These are phyloP conservation scores for Trichoderma atroviride DNA, from an alignment of 2,329 filamentous ascomycete species.

Conservation along the genomic window DNA sequence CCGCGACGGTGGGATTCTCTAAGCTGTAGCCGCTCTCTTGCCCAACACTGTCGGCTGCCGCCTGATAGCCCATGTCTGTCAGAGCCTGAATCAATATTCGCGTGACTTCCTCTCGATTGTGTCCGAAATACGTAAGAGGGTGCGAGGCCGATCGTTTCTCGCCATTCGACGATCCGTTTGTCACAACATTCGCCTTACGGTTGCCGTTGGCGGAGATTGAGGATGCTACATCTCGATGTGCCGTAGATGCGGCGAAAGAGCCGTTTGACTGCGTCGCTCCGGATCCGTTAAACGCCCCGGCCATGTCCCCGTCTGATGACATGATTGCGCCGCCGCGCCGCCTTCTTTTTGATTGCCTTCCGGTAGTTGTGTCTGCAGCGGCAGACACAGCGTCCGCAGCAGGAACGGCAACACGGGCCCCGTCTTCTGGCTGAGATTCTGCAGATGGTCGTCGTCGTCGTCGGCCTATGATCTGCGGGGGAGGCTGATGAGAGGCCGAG, in stretches of 20 bases:
- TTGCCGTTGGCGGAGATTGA: constrained; percentile 47
- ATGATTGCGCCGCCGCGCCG: constrained; percentile 61
- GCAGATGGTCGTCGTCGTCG: constrained; percentile 56
- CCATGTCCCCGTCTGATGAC: constrained; percentile 60
- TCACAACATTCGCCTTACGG: constrained; percentile 47
- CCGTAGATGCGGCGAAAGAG: constrained; percentile 39
- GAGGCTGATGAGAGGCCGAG: constrained; percentile 34
- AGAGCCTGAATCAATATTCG: constrained; percentile 90
- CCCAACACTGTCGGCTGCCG: constrained; percentile 73
- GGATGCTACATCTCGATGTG: constrained; percentile 32
- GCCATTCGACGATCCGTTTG: constrained; percentile 57
- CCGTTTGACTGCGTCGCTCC: constrained; percentile 43
- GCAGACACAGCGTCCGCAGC: constrained; percentile 19
- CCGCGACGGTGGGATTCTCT: constrained; percentile 83
- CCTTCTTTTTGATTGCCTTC: constrained; percentile 51
- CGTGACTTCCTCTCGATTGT: constrained; percentile 90
- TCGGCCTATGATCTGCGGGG: constrained; percentile 55
- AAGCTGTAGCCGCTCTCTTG: constrained; percentile 84
- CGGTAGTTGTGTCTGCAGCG: constrained; percentile 26
- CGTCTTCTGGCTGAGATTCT: constrained; percentile 42
- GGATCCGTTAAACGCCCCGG: constrained; percentile 59
- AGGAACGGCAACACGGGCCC: constrained; percentile 5
- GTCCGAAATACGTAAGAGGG: constrained; percentile 68
- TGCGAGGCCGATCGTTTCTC: constrained; percentile 32
- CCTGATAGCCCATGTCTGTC: constrained; percentile 82